These are phyloP conservation scores for Yamadazyma ubonensis DNA, from an alignment of 805 yeast species.

Conservation along the genomic window DNA sequence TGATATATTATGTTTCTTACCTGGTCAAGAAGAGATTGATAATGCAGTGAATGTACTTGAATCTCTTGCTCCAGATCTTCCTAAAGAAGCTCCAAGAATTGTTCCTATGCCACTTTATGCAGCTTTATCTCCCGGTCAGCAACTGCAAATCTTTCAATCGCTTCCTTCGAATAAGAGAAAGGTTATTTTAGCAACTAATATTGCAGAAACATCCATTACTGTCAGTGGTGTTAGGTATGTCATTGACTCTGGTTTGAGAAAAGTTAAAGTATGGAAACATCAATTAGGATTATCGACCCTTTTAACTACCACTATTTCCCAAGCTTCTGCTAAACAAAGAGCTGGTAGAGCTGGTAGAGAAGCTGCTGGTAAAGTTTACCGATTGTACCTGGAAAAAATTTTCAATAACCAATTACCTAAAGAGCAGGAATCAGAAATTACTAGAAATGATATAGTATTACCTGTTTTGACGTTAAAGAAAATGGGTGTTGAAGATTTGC, in stretches of 20 bases:
- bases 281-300: constrained; percentile 90
- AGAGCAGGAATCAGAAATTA: constrained; percentile 92
- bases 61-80: constrained; percentile 61
- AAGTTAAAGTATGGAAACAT: constrained; percentile 94
- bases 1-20: constrained; percentile 86
- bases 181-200: constrained; percentile 88
- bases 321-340: constrained; percentile 70
- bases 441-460: constrained; percentile 78
- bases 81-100: constrained; percentile 71
- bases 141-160: constrained; percentile 72
- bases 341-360: constrained; percentile 92
- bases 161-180: constrained; percentile 70
- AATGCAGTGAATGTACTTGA: constrained; percentile 65
- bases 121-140: constrained; percentile 83
- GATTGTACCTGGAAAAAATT: constrained; percentile 76
- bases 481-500: constrained; percentile 77
- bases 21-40: constrained; percentile 98
- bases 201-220: constrained; percentile 97
- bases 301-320: constrained; percentile 87
- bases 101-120: constrained; percentile 89
- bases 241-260: constrained; percentile 87
- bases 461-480: constrained; percentile 83
- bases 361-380: constrained; percentile 77
- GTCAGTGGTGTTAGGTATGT: constrained; percentile 93
- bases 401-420: constrained; percentile 55